A percentile compares a stretch with the other conserved stretches of the same genome.
Evolutionary conservation across 768 basidiomycete genomes (phyloP).

Genomic region (Kwoniella sp.): DNA sequence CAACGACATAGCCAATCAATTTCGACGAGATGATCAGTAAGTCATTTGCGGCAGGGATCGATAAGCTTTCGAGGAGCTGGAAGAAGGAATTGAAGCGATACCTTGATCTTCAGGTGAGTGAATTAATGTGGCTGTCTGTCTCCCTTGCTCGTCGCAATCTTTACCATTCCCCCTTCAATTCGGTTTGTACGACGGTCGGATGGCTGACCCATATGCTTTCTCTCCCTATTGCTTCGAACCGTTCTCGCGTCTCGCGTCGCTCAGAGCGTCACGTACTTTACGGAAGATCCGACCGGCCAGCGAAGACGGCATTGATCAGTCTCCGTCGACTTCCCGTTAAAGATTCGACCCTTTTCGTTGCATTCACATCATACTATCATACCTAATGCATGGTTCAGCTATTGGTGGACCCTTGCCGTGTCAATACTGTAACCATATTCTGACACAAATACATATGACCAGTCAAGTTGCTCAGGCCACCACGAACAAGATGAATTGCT

Average conservation of each 20-base stretch:
- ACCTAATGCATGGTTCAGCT: too few species aligned
- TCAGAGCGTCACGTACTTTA: conserved; percentile 44
- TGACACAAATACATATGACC: too few species aligned
- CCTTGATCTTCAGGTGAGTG: conserved; percentile 44
- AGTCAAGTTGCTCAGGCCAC: too few species aligned
- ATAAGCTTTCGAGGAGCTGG: conserved; percentile 33
- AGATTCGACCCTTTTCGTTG: too few species aligned
- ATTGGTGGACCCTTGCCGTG: too few species aligned
- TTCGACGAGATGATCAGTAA: conserved; percentile 48
- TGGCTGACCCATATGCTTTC: background rate
- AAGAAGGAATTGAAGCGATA: conserved; percentile 40
- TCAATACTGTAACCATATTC: too few species aligned
- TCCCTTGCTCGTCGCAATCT: too few species aligned
- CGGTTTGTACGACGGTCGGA: background rate
- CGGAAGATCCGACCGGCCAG: conserved; percentile 40
- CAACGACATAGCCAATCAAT: conserved; percentile 35
- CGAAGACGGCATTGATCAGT: conserved; percentile 36
- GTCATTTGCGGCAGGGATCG: conserved; percentile 32
- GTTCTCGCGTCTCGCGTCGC: background rate
- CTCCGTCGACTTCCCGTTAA: too few species aligned
- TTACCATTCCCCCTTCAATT: too few species aligned
- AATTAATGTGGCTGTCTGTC: too few species aligned
- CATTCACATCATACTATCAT: too few species aligned
- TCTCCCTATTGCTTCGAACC: background rate
- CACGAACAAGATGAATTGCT: too few species aligned